These are phyloP conservation scores for Wickerhamiella alocasiicola DNA, from an alignment of 805 yeast genomes.

Conservation along the genomic window DNA sequence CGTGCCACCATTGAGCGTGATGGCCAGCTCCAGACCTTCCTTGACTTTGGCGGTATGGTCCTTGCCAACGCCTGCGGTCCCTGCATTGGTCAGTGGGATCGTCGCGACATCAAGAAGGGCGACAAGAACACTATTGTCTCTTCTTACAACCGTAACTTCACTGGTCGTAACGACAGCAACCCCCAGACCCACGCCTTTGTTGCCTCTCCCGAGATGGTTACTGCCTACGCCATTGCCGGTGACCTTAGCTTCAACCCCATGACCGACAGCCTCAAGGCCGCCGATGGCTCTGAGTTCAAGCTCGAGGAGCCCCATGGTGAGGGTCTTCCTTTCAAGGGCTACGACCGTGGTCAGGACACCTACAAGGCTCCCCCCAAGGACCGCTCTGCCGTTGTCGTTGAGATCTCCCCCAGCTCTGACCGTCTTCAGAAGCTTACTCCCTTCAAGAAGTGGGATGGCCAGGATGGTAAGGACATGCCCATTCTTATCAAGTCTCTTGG, in stretches of 20 bases:
- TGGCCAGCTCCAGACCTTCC: constrained; percentile 79
- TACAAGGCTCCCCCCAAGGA: constrained; percentile 95
- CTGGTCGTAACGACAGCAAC: constrained; percentile 97
- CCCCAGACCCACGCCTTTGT: constrained; percentile 94
- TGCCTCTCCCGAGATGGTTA: constrained; percentile 92
- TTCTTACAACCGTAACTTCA: constrained; percentile 95
- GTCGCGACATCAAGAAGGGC: constrained; percentile 83
- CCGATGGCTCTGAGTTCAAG: constrained; percentile 82
- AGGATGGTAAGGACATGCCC: constrained; percentile 80
- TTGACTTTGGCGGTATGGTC: constrained; percentile 85
- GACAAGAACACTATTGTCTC: constrained; percentile 95
- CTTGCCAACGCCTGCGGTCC: constrained; percentile 99
- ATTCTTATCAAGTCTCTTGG: constrained; percentile 92
- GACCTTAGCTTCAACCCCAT: constrained; percentile 93
- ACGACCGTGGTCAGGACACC: constrained; percentile 86
- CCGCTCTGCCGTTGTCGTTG: constrained; percentile 61
- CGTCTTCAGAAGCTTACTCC: constrained; percentile 92
- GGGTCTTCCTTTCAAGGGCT: constrained; percentile 82
- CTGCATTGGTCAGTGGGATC: constrained; percentile 99
- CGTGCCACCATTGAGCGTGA: constrained; percentile 97
- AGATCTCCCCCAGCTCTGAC: constrained; percentile 80
- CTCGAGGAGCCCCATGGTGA: constrained; percentile 80
- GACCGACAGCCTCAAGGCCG: constrained; percentile 76
- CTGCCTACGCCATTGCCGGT: constrained; percentile 93
- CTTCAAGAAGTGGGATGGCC: constrained; percentile 92